Evolutionary conservation across 2,329 filamentous ascomycete genomes (phyloP), one percentile per base, ranked within the genome.

Genomic region (Penicillium crustosum): DNA sequence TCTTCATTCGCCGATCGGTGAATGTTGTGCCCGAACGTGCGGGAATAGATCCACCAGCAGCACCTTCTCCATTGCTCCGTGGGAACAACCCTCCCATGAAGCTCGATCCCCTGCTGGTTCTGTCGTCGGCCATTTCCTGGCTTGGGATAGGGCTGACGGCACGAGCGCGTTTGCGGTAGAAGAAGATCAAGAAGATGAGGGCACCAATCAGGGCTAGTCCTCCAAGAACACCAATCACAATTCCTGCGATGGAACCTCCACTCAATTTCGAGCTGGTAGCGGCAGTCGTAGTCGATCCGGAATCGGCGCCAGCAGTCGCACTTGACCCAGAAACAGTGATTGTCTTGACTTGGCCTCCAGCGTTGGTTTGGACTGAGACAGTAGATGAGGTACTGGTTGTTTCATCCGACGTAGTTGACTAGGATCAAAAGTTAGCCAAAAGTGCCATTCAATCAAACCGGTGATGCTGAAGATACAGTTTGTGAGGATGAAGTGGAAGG

Each of bases 1-100:
- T 74, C 58, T 78, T 79, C 70, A 80, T 68, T 56, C 78, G 75
- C 60, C 74, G 74, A 60, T 80, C 78, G 39, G 74, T 79, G 51
- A 75, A 78, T 15, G 69, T 71, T 67, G 68, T 51, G 25, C 31
- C 51, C 70, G 61, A 61, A 70, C 70, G 64, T 33, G 63, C 58
- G 47, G 65, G 27, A 10, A 29, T 10, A 33, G 44, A 0, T 9
- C 49, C 49, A 10, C 44, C 53, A 9, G 57, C 52, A 17, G 42
- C 50, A 3, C 50, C 66, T 27, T 65, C 65, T 19, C 49, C 41
- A 41, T 65, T 63, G 15, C 63, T 68, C 47, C 72, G 68, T 8
- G 68, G 64, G 60, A 70, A 71, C 45, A 71, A 63, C 41, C 70
- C 73, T 43, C 68, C 68, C 59, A 70, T 65, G 41, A 72, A 70